These are phyloP conservation scores for Purpureocillium lavendulum DNA, from an alignment of 2,329 filamentous ascomycete species.

Conservation along the genomic window DNA sequence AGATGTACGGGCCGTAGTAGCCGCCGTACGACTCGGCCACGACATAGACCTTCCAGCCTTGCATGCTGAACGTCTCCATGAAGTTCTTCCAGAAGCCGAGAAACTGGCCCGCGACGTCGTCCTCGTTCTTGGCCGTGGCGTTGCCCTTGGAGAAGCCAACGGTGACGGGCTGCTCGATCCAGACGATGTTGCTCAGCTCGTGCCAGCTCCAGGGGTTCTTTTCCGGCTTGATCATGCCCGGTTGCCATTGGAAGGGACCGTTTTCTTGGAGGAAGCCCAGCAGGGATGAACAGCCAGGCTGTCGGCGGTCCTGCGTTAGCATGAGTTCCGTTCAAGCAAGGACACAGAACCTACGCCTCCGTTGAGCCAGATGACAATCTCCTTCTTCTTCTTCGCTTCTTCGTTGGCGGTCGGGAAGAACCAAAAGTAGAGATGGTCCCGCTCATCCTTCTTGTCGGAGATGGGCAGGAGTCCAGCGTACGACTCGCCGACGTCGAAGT, in stretches of 20 bases:
- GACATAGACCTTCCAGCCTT: slow-evolving; percentile 63
- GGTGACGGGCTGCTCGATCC: neutral
- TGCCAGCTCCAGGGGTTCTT: slow-evolving; percentile 65
- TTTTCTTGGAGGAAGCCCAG: slow-evolving; percentile 69
- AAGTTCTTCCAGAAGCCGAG: slow-evolving; percentile 69
- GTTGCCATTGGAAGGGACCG: slow-evolving; percentile 63
- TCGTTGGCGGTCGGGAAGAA: slow-evolving; percentile 52
- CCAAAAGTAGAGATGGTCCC: slow-evolving; percentile 54
- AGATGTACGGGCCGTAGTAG: slow-evolving; percentile 62
- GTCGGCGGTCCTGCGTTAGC: neutral
- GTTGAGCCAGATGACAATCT: slow-evolving; percentile 56
- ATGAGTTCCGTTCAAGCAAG: too few species aligned
- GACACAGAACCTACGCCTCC: slow-evolving; percentile 30
- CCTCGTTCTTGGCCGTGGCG: neutral
- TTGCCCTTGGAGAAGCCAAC: neutral
- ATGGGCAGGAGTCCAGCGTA: slow-evolving; percentile 52
- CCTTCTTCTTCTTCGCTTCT: slow-evolving; percentile 35
- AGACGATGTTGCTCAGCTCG: slow-evolving; percentile 5
- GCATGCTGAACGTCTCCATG: slow-evolving; percentile 58
- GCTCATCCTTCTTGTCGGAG: slow-evolving; percentile 35
- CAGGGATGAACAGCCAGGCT: slow-evolving; percentile 51
- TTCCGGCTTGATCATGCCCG: slow-evolving; percentile 58
- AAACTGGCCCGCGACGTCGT: neutral
- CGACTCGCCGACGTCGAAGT: slow-evolving; percentile 53
- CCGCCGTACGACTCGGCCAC: slow-evolving; percentile 65